Evolutionary conservation across 2,329 filamentous ascomycete genomes (phyloP).

Genomic region (Fusarium sp.): DNA sequence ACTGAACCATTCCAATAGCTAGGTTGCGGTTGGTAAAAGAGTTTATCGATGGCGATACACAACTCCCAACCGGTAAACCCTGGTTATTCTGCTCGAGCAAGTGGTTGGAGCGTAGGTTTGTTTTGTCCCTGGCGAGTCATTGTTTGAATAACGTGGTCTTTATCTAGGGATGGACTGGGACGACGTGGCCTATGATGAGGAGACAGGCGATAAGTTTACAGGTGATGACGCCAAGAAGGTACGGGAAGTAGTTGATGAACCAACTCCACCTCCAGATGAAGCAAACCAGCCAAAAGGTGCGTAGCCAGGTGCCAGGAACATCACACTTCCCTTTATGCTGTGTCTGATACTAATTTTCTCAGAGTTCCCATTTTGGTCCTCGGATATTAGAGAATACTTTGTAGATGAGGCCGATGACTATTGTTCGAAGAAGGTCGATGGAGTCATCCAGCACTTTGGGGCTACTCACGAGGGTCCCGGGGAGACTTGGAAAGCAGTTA

Average conservation of each 20-base stretch:
- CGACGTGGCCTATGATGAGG: neutral
- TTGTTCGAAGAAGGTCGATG: neutral
- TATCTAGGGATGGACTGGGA: neutral
- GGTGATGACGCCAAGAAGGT: neutral
- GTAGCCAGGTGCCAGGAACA: neutral
- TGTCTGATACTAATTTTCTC: neutral
- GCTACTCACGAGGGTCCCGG: neutral
- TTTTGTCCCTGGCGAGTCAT: neutral
- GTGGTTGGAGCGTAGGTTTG: neutral
- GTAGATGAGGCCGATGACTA: neutral
- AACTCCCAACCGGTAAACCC: rapidly evolving
- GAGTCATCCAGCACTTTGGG: rapidly evolving
- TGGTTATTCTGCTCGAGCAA: neutral
- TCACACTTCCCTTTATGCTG: rapidly evolving
- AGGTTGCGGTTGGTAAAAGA: rapidly evolving
- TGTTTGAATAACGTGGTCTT: neutral
- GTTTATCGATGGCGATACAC: neutral
- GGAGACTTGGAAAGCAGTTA: neutral
- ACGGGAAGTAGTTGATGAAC: neutral
- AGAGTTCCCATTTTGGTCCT: neutral
- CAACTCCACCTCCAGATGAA: neutral
- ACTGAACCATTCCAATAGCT: neutral
- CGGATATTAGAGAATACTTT: rapidly evolving
- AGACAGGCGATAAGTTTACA: neutral
- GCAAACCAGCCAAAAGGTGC: neutral